Evolutionary conservation across 805 yeast species (phyloP).

Genomic region (Kuraishia floccosa): DNA sequence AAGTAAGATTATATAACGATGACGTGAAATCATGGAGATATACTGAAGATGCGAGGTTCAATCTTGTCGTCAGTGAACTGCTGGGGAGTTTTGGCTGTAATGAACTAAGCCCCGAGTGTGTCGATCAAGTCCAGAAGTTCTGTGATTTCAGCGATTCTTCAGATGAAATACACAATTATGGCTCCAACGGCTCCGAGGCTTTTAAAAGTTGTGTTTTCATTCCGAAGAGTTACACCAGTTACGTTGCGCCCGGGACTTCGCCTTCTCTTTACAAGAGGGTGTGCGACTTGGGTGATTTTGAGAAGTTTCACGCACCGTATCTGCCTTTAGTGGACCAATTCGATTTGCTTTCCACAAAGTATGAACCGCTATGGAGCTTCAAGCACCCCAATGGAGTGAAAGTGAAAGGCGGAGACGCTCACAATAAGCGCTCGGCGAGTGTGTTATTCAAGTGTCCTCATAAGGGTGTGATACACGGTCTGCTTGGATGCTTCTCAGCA

Average conservation of each 20-base stretch:
- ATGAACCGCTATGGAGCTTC: constrained; percentile 51
- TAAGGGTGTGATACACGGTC: constrained; percentile 55
- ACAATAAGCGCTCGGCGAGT: constrained; percentile 11
- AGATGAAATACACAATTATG: no score
- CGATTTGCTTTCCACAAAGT: constrained; percentile 31
- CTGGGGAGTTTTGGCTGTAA: constrained; percentile 91
- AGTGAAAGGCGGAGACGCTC: constrained; percentile 3
- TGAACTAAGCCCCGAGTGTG: constrained; percentile 79
- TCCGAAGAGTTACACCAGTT: constrained; percentile 49
- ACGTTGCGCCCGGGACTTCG: constrained; percentile 54
- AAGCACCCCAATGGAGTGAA: constrained; percentile 30
- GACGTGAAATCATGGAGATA: constrained; percentile 49
- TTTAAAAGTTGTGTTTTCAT: constrained; percentile 43
- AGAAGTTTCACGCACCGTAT: constrained; percentile 13
- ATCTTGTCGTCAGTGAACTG: constrained; percentile 69
- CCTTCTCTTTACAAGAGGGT: constrained; percentile 36
- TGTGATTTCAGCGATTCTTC: constrained; percentile 11
- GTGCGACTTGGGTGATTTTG: constrained; percentile 4
- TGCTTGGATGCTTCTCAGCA: constrained; percentile 69
- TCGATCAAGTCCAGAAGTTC: constrained; percentile 26
- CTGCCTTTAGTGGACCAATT: constrained; percentile 19
- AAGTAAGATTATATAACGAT: constrained; percentile 36
- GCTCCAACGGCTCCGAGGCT: no score
- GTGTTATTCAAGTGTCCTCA: constrained; percentile 28
- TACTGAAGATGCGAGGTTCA: constrained; percentile 17